phyloP scores from a whole-genome alignment of 805 yeast genomes.

The Novakomyces olei region DNA sequence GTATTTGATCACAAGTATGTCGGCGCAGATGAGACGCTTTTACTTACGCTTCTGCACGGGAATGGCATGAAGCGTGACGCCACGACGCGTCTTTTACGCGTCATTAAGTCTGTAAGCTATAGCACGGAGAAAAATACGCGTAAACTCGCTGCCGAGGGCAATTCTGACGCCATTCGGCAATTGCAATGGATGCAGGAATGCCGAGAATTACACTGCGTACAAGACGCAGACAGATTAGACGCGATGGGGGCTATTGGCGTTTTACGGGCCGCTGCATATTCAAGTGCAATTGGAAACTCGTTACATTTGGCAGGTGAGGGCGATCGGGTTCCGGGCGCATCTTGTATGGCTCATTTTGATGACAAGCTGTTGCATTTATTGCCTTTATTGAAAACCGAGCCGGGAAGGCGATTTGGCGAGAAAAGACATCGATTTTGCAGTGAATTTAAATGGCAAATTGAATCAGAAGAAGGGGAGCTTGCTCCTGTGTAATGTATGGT shows the following conservation, averaged over 20 bases:
- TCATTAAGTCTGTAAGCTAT: constrained; percentile 13
- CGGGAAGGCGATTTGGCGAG: neutral
- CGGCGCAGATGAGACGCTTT: constrained; percentile 3
- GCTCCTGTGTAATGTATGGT: no score
- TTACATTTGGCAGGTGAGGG: constrained; percentile 9
- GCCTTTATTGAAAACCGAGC: constrained; percentile 5
- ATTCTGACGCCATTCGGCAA: constrained; percentile 11
- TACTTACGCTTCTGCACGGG: constrained; percentile 6
- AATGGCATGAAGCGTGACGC: constrained; percentile 8
- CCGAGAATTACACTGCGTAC: constrained; percentile 16
- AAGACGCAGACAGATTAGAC: constrained; percentile 22
- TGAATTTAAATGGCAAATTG: no score
- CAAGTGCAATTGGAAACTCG: constrained; percentile 13
- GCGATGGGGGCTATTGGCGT: constrained; percentile 19
- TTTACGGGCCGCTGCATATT: constrained; percentile 16
- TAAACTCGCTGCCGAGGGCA: neutral
- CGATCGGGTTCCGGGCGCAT: constrained; percentile 4
- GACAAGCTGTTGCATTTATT: constrained; percentile 15
- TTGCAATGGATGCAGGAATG: constrained; percentile 15
- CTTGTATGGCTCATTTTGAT: constrained; percentile 15
- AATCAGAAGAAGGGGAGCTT: no score
- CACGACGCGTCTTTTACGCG: constrained; percentile 9
- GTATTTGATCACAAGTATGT: constrained; percentile 16
- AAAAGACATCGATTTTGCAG: no score
- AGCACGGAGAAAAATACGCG: constrained; percentile 12